These are phyloP conservation scores for Panaeolus papilionaceus DNA, from an alignment of 768 basidiomycete species.

Conservation along the genomic window DNA sequence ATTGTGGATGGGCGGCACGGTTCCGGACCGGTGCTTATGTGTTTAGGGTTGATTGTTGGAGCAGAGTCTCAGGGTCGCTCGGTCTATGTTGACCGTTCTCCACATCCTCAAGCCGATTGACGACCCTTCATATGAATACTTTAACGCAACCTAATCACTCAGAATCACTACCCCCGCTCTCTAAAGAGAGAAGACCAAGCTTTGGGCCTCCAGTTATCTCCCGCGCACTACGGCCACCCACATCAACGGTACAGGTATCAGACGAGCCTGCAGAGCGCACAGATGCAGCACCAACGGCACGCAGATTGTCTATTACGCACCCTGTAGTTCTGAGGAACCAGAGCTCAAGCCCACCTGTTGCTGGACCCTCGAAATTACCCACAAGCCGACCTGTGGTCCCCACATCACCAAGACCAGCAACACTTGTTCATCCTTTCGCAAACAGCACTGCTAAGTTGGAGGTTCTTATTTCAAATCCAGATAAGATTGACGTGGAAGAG, in stretches of 20 bases:
- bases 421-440: not conserved
- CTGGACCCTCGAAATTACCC: not conserved
- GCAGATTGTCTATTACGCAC: not conserved
- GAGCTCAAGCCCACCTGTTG: not conserved
- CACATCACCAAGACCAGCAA: not conserved
- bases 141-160: not conserved
- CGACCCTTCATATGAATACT: not conserved
- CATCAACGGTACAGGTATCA: conserved; percentile 3
- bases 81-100: not conserved
- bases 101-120: not conserved
- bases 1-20: not conserved
- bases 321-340: not conserved
- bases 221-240: conserved; percentile 2
- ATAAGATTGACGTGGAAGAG: conserved; percentile 66
- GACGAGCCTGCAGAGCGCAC: conserved; percentile 3
- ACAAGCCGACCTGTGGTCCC: not conserved
- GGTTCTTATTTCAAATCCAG: conserved; percentile 1
- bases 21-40: not conserved
- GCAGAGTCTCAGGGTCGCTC: not conserved
- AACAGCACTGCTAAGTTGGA: not conserved
- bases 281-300: not conserved
- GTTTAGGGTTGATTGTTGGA: not conserved
- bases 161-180: not conserved
- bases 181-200: not conserved
- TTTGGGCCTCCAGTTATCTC: not conserved